Evolutionary conservation across 768 basidiomycete genomes (phyloP), one percentile per base, ranked within the genome.

Genomic region (Tylopilus subfusipes): DNA sequence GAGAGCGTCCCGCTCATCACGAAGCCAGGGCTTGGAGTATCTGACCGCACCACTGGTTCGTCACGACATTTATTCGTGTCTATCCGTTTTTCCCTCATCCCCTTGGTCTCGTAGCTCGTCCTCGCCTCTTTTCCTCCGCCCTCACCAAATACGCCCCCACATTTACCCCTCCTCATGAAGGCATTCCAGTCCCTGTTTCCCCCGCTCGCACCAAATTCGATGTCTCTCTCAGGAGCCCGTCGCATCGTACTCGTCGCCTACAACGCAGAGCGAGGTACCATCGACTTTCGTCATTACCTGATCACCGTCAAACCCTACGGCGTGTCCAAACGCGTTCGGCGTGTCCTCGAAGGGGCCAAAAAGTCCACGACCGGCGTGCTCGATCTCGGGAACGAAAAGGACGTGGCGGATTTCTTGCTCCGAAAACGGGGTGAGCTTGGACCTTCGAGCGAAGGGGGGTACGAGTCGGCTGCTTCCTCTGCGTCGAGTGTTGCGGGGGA

Each of bases 171-270:
- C 54, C 81, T 98, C 66, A 88, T 94, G 81, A 97, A 97, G 72
- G 84, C 93, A 54, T 97, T 99, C 75, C 97, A 98, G 70, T 87
- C 91, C 29, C 76, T 99, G 56, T 99, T 98, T 74, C 97, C 97
- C 5, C 88, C 97, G 0, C 90, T 99, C 44, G 79, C 90, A 12
- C 91, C 91, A 1, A 80, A 89, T 63, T 80, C 83, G 30, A 78
- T 93, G 67, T 81, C 83, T 21, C 83, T 93, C 48, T 88, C 95
- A 49, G 89, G 92, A 30, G 95, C 95, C 4, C 90, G 97, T 30
- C 85, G 97, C 62, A 88, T 99, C 52, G 92, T 98, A 31, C 86
- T 99, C 47, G 75, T 98, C 47, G 86, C 93, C 1, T 98, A 98
- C 77, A 93, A 93, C 70, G 73, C 88, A 19, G 86, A 88, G 21